Evolutionary conservation across 1,284 basidiomycete species (phyloP).

Genomic region (Trichosporon inkin): DNA sequence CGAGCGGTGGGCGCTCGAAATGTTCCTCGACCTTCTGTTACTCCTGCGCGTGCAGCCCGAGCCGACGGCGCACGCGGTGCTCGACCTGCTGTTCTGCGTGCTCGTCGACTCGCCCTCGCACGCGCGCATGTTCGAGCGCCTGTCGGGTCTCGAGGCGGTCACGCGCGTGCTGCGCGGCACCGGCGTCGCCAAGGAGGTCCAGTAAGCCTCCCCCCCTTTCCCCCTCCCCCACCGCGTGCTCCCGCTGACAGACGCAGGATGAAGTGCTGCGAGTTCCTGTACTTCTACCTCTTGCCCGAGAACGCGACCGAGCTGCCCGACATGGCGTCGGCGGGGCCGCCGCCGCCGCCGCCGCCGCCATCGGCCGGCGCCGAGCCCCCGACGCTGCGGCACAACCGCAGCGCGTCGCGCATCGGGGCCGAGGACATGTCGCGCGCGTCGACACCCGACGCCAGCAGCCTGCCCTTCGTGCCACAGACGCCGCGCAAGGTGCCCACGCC

Average conservation of each 20-base stretch:
- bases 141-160: conserved; percentile 68
- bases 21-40: conserved; percentile 42
- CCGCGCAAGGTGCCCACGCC: conserved; percentile 40
- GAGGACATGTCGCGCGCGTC: conserved; percentile 11
- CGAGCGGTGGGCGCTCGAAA: conserved; percentile 63
- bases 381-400: conserved; percentile 8
- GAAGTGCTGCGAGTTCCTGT: conserved; percentile 87
- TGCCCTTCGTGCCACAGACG: conserved; percentile 45
- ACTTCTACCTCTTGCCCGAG: conserved; percentile 86
- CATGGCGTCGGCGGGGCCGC: neutral
- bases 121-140: conserved; percentile 69
- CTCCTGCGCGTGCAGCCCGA: conserved; percentile 34
- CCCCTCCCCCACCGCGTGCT: too few relatives aligned
- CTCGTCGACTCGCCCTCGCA: conserved; percentile 73
- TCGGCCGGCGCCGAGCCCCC: neutral
- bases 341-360: conserved; percentile 6
- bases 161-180: conserved; percentile 77
- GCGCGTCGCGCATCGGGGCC: conserved; percentile 1
- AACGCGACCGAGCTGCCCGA: conserved; percentile 13
- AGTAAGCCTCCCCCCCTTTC: too few relatives aligned
- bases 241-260: conserved; percentile 57
- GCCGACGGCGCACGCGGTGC: conserved; percentile 59
- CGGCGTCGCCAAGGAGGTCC: conserved; percentile 71
- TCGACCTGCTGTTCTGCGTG: conserved; percentile 77
- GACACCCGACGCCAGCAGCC: conserved; percentile 26